A percentile compares a stretch with the other conserved stretches of the same genome.
Conservation (phyloP, 2,329 filamentous ascomycete species). For the Botrytis hyacinthi region DNA sequence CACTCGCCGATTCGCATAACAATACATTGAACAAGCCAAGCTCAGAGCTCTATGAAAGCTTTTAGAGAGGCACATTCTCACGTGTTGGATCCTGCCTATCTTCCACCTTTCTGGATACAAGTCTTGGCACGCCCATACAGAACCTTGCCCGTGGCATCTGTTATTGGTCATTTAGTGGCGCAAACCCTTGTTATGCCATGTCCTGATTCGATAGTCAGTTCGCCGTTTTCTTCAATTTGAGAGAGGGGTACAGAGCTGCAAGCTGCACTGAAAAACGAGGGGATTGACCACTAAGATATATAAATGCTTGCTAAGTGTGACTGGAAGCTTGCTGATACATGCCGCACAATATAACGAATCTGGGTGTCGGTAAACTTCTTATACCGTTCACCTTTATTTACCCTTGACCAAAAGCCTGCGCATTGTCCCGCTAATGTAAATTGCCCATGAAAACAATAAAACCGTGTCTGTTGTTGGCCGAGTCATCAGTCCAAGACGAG, state of each 20-base stretch:
- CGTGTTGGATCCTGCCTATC: conserved; percentile 1
- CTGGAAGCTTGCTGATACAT: conserved; percentile 7
- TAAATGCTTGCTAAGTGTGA: conserved; percentile 6
- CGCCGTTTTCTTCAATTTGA: conserved; percentile 14
- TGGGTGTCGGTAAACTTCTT: conserved; percentile 18
- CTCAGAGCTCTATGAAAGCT: not conserved
- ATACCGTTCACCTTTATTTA: conserved; percentile 12
- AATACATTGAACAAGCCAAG: conserved; percentile 2
- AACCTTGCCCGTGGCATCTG: conserved; percentile 11
- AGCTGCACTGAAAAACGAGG: conserved; percentile 3
- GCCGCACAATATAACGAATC: conserved; percentile 12
- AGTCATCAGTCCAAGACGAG: conserved; percentile 16
- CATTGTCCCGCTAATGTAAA: conserved; percentile 23
- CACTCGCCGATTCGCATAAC: conserved; percentile 2
- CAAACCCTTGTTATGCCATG: not conserved
- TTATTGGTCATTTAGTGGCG: conserved; percentile 18
- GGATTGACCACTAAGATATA: conserved; percentile 15
- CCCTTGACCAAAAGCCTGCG: conserved; percentile 16
- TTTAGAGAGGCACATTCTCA: conserved; percentile 8
- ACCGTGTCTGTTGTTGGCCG: conserved; percentile 12
- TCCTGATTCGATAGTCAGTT: conserved; percentile 13
- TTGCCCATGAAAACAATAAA: conserved; percentile 25
- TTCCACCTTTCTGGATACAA: not conserved
- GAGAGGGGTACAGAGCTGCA: not conserved
- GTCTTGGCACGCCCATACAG: not conserved